Evolutionary conservation across 805 yeast genomes (phyloP), one percentile per base, ranked within the genome.

Genomic region (Yamadazyma ubonensis): DNA sequence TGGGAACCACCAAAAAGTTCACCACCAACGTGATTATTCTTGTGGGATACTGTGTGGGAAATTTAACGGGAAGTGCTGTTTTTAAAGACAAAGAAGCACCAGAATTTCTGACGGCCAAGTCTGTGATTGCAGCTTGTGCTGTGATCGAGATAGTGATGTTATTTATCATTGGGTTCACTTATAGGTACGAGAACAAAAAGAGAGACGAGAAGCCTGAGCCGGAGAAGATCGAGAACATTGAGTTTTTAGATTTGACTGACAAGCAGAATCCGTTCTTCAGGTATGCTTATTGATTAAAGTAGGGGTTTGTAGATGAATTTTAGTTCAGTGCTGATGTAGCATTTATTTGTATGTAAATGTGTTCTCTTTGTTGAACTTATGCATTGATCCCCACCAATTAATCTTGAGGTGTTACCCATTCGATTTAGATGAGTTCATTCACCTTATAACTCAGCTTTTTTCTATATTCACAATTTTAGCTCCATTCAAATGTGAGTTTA

Each of bases 1-100:
- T 76, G 5, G 85, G 85, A 6, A 73, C 71, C 50, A 77, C 84
- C 8, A 79, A 79, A 60, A 77, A 76, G 53, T 57, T 66, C 33
- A 63, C 73, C 2, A 70, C 64, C 2, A 74, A 67, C 50, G 73
- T 77, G 2, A 46, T 72, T 21, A 56, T 62, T 42, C 62, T 78
- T 29, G 52, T 78, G 35, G 75, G 73, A 4, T 76, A 70, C 56
- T 72, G 79, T 53, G 72, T 65, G 6, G 83, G 83, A 16, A 79
- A 77, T 51, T 58, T 75, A 34, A 58, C 68, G 35, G 83, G 83
- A 3, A 81, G 83, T 1, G 79, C 75, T 45, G 63, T 77, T 3
- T 76, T 75, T 49, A 54, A 58, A 31, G 55, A 57, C 0, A 42
- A 37, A 2, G 73, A 76, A 48, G 74, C 76, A 2, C 78, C 79